Base-by-base conservation (phyloP, 2,329 filamentous ascomycete genomes). In the Colletotrichum noveboracense region DNA sequence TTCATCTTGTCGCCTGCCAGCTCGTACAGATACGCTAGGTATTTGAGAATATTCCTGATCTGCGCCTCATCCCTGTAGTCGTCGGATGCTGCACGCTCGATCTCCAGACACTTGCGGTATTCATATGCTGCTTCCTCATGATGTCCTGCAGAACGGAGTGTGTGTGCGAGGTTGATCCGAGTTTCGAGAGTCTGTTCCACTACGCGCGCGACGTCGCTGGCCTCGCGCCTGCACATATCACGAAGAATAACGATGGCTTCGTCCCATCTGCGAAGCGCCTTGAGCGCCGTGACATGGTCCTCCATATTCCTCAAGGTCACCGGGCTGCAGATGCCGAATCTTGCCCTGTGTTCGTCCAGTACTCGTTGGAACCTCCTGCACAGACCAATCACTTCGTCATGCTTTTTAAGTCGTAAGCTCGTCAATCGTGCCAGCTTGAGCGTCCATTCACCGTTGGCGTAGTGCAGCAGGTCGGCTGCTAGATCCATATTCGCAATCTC, bases 381-480 rank as follows among this genome's bases (percentile, higher is more conserved):
- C 21, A 78, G 76, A 13, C 65, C 64, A 7, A 77, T 68, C 5
- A 78, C 77, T n/a, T 77, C 69, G 2, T 76, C 69, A 67, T 78
- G 75, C 14, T 66, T 68, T 18, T 67, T 68, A 7, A 78, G 58
- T 34, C 71, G 68, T 9, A 78, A 70, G 32, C 73, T 71, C 18
- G 77, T 78, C 58, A 75, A n/a, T 3, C 77, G 66, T 24, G 75
- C 77, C 28, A 78, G 75, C 70, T 78, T 78, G 16, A 78, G 75
- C 2, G 77, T 78, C 77, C 77, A 78, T 24, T 78, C 77, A 12
- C 77, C 77, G 24, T 78, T 78, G n/a, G 77, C 75, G 32, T 78
- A 78, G 66, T 78, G 77, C 16, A 78, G 69, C 8, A 78, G 72
- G 38, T 78, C 77, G 36, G 72, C 77, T 28, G 77, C 75, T 12